Percentiles rank a stretch among this genome's conserved stretches.
These are phyloP conservation scores for Arthroderma uncinatum DNA, from an alignment of 2,329 filamentous ascomycete genomes.

Conservation along the genomic window DNA sequence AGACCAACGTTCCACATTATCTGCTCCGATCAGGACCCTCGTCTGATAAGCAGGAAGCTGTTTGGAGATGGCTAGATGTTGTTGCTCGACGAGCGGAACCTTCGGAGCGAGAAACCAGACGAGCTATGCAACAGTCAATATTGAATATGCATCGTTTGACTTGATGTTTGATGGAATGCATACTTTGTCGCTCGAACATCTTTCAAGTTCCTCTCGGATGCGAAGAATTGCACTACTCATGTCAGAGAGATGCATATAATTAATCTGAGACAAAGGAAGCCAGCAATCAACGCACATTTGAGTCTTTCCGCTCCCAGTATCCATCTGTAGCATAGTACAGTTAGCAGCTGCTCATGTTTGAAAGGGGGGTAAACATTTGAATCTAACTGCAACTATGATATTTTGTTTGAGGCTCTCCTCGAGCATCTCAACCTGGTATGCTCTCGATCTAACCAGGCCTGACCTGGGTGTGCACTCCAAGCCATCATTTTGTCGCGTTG, in stretches of 20 bases:
- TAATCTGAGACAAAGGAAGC: too few relatives aligned
- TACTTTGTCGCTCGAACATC: constrained; percentile 45
- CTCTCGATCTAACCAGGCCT: constrained; percentile 29
- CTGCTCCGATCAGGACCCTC: constrained; percentile 54
- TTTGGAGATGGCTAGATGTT: constrained; percentile 47
- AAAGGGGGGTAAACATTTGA: neutral
- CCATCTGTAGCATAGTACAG: constrained; percentile 53
- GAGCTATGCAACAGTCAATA: constrained; percentile 20
- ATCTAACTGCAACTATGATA: constrained; percentile 56
- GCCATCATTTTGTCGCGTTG: neutral
- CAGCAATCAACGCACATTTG: constrained; percentile 48
- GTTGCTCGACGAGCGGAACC: constrained; percentile 55
- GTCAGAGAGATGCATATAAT: constrained; percentile 3
- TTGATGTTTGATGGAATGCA: constrained; percentile 3
- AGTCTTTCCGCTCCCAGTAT: constrained; percentile 69
- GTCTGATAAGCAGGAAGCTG: constrained; percentile 50
- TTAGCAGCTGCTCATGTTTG: neutral
- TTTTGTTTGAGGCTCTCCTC: constrained; percentile 57
- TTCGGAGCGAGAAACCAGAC: constrained; percentile 68
- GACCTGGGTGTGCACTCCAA: neutral
- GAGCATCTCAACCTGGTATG: constrained; percentile 68
- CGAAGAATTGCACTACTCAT: constrained; percentile 51
- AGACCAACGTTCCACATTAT: constrained; percentile 64
- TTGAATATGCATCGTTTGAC: neutral
- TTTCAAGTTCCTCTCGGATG: constrained; percentile 54